phyloP scores from a whole-genome alignment of 2,329 filamentous ascomycete species.

The Venturia carpophila region DNA sequence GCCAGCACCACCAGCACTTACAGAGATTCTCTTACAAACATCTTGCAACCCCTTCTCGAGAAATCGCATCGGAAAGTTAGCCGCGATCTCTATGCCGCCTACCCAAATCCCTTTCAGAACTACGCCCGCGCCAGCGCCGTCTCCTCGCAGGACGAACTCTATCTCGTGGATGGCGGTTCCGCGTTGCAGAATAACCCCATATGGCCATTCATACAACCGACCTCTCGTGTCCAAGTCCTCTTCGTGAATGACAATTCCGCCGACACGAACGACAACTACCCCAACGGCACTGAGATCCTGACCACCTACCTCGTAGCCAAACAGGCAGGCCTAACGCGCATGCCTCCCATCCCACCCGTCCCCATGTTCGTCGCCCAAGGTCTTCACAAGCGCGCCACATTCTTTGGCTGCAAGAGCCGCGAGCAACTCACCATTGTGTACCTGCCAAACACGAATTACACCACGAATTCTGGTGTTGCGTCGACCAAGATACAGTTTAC shows the following conservation, averaged over 20 bases:
- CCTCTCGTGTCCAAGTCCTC: conserved; percentile 52
- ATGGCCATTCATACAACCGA: conserved; percentile 43
- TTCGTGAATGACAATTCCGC: conserved; percentile 58
- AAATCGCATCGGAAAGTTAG: conserved; percentile 25
- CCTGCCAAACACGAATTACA: conserved; percentile 38
- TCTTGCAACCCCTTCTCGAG: conserved; percentile 28
- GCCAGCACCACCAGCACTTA: too few relatives aligned
- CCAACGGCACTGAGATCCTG: conserved; percentile 52
- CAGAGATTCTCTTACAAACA: neutral
- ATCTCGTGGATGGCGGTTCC: conserved; percentile 44
- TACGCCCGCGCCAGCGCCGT: conserved; percentile 39
- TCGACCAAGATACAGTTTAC: conserved; percentile 32
- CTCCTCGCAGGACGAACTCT: conserved; percentile 32
- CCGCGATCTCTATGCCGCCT: conserved; percentile 42
- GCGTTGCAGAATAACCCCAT: conserved; percentile 46
- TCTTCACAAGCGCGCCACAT: conserved; percentile 52
- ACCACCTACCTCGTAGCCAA: conserved; percentile 50
- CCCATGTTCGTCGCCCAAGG: conserved; percentile 51
- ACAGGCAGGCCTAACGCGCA: conserved; percentile 45
- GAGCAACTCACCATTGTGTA: conserved; percentile 32
- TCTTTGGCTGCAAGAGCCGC: conserved; percentile 52
- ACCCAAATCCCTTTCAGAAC: conserved; percentile 55
- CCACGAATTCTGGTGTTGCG: conserved; percentile 28
- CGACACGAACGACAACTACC: conserved; percentile 52
- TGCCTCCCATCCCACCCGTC: conserved; percentile 51